Evolutionary conservation across 2,329 filamentous ascomycete genomes (phyloP).

Genomic region (Colletotrichum tamarilloi): DNA sequence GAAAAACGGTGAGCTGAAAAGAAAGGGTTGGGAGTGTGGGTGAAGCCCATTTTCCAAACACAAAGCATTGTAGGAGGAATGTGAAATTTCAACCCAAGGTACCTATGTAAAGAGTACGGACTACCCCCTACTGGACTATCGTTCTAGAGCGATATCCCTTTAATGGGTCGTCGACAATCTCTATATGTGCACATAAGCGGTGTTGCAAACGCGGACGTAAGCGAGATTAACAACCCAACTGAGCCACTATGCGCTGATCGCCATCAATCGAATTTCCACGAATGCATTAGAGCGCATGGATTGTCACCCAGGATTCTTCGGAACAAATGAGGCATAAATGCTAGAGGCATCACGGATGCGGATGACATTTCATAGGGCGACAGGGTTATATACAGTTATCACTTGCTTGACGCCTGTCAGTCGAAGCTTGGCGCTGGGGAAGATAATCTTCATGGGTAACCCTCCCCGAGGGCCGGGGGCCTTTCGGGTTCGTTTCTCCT

Average conservation of each 20-base stretch:
- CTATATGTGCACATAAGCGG: background rate
- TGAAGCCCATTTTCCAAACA: background rate
- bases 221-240: constrained; percentile 27
- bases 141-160: background rate
- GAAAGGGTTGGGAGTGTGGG: background rate
- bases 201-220: background rate
- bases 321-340: background rate
- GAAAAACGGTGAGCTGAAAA: background rate
- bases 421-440: background rate
- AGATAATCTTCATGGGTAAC: background rate
- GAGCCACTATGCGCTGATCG: constrained; percentile 20
- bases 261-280: constrained; percentile 17
- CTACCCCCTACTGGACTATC: background rate
- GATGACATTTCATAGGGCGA: background rate
- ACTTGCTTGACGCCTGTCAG: background rate
- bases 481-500: background rate
- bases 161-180: background rate
- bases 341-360: too few relatives aligned
- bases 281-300: background rate
- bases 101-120: background rate
- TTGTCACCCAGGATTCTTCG: background rate
- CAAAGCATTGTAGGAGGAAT: background rate
- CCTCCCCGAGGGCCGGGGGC: background rate
- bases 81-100: background rate
- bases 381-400: background rate